Percentiles rank a stretch among this genome's conserved stretches.
Evolutionary conservation across 148 eudicot species (phyloP).

Genomic region (Limonium bicolor): DNA sequence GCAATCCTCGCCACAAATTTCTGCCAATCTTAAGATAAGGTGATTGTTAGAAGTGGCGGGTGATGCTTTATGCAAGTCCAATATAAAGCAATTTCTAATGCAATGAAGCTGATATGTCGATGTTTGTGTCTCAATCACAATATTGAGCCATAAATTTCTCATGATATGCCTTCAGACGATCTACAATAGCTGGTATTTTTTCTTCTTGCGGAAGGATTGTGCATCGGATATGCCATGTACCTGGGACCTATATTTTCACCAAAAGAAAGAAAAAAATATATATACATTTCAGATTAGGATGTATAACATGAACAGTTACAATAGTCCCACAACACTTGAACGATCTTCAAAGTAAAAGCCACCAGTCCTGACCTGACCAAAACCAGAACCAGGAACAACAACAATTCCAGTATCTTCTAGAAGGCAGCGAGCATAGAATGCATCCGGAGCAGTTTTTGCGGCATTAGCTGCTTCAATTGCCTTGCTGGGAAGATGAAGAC

Average conservation of each 20-base stretch:
- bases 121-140: conserved; percentile 45
- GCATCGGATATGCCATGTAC: conserved; percentile 23
- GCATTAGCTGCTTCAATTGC: conserved; percentile 78
- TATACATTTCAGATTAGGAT: neutral
- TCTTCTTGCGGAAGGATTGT: conserved; percentile 95
- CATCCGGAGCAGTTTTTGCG: conserved; percentile 53
- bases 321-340: neutral
- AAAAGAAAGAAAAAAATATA: neutral
- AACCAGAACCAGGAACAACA: conserved; percentile 85
- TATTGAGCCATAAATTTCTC: conserved; percentile 65
- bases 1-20: too few relatives aligned
- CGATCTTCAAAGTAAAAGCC: neutral
- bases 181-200: conserved; percentile 66
- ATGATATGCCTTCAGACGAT: conserved; percentile 65
- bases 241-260: neutral
- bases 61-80: too few relatives aligned
- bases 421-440: conserved; percentile 53
- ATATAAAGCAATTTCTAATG: too few relatives aligned
- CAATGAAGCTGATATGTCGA: too few relatives aligned
- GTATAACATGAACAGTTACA: too few relatives aligned
- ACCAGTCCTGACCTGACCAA: conserved; percentile 51
- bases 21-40: too few relatives aligned
- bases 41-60: too few relatives aligned
- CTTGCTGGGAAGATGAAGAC: conserved; percentile 50
- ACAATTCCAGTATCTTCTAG: conserved; percentile 80